Base-by-base conservation (phyloP, 1,284 basidiomycete genomes). In the Austroboletus novae-zelandiae region DNA sequence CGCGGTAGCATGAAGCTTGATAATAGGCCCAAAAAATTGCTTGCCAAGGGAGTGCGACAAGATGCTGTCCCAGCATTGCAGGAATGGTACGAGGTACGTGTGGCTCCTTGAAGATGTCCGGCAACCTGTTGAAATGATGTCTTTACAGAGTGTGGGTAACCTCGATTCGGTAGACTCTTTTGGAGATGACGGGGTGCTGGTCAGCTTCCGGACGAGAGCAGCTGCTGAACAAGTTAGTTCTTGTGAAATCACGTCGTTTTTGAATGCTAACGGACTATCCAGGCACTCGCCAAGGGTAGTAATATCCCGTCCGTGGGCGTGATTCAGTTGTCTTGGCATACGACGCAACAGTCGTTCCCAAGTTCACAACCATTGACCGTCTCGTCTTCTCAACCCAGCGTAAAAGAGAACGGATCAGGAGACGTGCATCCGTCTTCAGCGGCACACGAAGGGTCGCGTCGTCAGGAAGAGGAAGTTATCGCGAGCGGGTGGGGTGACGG, bases 1-100 rank as follows among this genome's bases (percentile, higher is more conserved):
- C 75, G 84, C 45, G 72, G 71, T 4, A 89, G 81, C 58, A 89
- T 96, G 84, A 88, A 89, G 58, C 80, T 98, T 23, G 94, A 98
- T 70, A 94, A 96, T 61, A 83, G 94, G 17, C 89, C 94, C 5
- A 91, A 86, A 70, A 86, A 82, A 64, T 71, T 98, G 29, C 70
- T 89, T 40, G 73, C 97, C 35, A 85, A 89, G 57, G 89, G 85
- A 35, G 80, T 81, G 2, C 73, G 71, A 30, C 72, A 74, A 23
- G 81, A 81, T 34, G 74, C 73, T 47, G 60, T 78, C 42, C 81
- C 84, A 57, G 77, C 81, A 23, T 75, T 93, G 47, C 81, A 80
- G 55, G 83, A 89, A 56, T 95, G 91, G 85, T 95, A 88, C 66
- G 88, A 91, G 77, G 84, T 88, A 58, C 57, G 81, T 60, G 31